Percentiles rank a stretch among this genome's conserved stretches.
phyloP scores from a whole-genome alignment of 176 grass and related monocot species.

The Oryza meridionalis region DNA sequence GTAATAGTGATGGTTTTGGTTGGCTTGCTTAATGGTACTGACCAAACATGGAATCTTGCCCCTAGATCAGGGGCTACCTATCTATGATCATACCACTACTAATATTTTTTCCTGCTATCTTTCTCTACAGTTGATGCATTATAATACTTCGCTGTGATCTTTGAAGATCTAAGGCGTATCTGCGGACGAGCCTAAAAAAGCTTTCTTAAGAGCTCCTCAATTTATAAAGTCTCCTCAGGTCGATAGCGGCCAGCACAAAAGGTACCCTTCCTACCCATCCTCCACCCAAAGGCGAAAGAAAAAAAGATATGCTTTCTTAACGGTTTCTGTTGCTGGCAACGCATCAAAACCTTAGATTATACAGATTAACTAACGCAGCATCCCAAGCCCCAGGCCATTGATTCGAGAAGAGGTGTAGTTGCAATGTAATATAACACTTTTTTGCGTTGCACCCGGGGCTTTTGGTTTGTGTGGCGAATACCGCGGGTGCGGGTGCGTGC shows the following conservation, averaged over 20 bases:
- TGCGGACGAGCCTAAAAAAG: not conserved
- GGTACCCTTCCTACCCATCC: conserved; percentile 10
- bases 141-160: conserved; percentile 28
- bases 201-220: not conserved
- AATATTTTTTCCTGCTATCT: not conserved
- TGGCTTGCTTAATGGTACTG: conserved; percentile 15
- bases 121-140: conserved; percentile 5
- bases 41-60: conserved; percentile 44
- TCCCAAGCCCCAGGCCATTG: not conserved
- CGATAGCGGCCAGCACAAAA: conserved; percentile 47
- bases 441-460: not conserved
- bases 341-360: not conserved
- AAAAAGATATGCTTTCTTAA: not conserved
- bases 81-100: not conserved
- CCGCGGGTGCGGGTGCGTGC: no score
- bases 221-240: not conserved
- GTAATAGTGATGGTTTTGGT: not conserved
- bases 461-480: not conserved
- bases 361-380: not conserved
- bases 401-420: not conserved
- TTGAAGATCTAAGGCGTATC: conserved; percentile 37
- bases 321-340: conserved; percentile 33
- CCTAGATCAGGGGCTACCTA: not conserved
- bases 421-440: not conserved
- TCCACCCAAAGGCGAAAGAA: not conserved